Base-by-base conservation (phyloP, 768 basidiomycete genomes). In the Lactarius indigo region DNA sequence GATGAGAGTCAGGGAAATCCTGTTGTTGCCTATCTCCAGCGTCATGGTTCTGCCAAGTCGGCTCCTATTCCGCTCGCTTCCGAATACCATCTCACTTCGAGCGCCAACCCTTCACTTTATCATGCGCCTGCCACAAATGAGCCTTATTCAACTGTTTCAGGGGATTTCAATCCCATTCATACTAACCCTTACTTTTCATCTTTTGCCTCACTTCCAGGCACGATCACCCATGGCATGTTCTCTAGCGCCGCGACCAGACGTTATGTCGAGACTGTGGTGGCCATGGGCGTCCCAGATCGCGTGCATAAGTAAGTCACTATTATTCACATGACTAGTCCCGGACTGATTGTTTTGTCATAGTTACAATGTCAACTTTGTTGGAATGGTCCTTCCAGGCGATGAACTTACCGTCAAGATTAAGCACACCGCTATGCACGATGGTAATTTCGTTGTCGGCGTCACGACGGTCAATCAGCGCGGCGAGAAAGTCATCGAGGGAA, bases 91-190 rank as follows among this genome's bases (percentile, higher is more conserved):
- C 81, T 99, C 74, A 87, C 89, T 41, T 86, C 78, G 50, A 75
- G 81, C n/a, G 79, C 84, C 3, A 80, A 82, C 30, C 80, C 83
- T 20, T 87, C 89, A 12, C 76, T 82, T 8, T 96, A 94, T 82
- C 87, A 81, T 56, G 85, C 96, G 4, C 96, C 96, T 30, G 80
- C 91, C 55, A 93, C 92, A 57, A 99, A 99, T 74, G 92, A 96
- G 77, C 91, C 94, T 2, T 99, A 98, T 79, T 98, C 96, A 5
- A 87, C 88, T 76, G 85, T 96, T 57, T 99, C 97, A 0, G 96
- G 96, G 55, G 96, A 99, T 78, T 98, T 94, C 83, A 98, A 99
- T 77, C 97, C 97, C 33, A 99, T 99, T 72, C 97, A 99, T 76
- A 82, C 97, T 76, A 98, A 99, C 78, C 96, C 97, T 0, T 98